These are phyloP conservation scores for Mortierella sp. DNA, from an alignment of 371 early-diverging fungal species.

Conservation along the genomic window DNA sequence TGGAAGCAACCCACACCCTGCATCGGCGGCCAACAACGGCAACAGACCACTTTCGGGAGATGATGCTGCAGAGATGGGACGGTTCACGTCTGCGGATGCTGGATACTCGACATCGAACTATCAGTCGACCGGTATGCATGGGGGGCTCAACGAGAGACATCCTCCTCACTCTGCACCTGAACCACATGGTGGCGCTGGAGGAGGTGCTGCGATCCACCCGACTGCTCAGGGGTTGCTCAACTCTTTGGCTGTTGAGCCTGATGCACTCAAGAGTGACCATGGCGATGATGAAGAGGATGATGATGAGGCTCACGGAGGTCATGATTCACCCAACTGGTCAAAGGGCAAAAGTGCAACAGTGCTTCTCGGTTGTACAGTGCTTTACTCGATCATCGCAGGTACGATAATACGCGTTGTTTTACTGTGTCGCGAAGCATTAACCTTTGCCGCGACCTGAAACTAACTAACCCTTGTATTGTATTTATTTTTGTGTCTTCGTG, in stretches of 20 bases:
- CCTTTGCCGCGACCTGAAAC: too few relatives aligned
- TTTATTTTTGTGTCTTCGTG: not conserved
- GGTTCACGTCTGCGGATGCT: slow-evolving; percentile 18
- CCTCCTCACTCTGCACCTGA: slow-evolving; percentile 26
- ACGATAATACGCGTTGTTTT: not conserved
- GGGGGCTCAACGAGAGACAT: slow-evolving; percentile 35
- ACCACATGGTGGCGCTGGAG: slow-evolving; percentile 8
- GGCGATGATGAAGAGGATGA: slow-evolving; percentile 69
- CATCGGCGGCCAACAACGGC: not conserved
- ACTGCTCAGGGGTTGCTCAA: slow-evolving; percentile 21
- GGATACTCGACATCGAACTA: slow-evolving; percentile 45
- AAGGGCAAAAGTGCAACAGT: slow-evolving; percentile 83
- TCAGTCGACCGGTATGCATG: slow-evolving; percentile 40
- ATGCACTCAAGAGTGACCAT: slow-evolving; percentile 59
- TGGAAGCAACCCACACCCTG: slow-evolving; percentile 1
- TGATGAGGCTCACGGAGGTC: slow-evolving; percentile 78
- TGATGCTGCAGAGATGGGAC: slow-evolving; percentile 29
- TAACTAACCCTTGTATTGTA: not conserved
- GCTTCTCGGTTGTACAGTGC: slow-evolving; percentile 83
- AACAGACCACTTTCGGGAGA: slow-evolving; percentile 16
- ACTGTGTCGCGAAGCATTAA: not conserved
- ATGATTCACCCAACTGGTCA: slow-evolving; percentile 95
- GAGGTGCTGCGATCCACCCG: slow-evolving; percentile 19
- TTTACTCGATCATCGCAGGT: slow-evolving; percentile 91
- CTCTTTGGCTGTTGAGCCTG: slow-evolving; percentile 15